Conservation (phyloP, 192 early-diverging fungal genomes). For the Coemansia sp. region DNA sequence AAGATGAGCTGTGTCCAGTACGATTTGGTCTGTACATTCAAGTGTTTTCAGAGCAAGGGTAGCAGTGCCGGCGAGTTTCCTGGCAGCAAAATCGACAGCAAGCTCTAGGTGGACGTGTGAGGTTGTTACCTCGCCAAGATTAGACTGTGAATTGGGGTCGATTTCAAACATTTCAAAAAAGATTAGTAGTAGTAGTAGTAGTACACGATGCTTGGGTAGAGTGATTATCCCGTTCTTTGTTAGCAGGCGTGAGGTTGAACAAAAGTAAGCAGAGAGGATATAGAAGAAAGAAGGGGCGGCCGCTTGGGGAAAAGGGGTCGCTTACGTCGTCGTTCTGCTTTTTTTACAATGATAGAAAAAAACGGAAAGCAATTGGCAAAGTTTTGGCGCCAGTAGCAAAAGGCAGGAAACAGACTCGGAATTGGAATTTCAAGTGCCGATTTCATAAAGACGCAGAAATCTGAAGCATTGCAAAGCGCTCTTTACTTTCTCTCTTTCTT, state of each 20-base stretch:
- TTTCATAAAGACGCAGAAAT: background rate
- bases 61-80: constrained; percentile 68
- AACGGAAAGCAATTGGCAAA: too few relatives aligned
- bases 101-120: constrained; percentile 77
- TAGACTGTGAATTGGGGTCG: constrained; percentile 87
- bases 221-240: too few relatives aligned
- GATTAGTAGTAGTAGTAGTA: background rate
- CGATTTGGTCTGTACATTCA: constrained; percentile 58
- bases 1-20: constrained; percentile 69
- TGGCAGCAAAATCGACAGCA: constrained; percentile 72
- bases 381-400: too few relatives aligned
- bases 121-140: constrained; percentile 73
- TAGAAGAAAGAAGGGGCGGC: too few relatives aligned
- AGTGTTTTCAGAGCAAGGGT: constrained; percentile 62
- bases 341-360: too few relatives aligned
- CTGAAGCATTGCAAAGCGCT: too few relatives aligned
- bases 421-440: background rate
- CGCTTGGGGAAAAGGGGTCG: too few relatives aligned
- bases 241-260: too few relatives aligned
- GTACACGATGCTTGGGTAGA: background rate
- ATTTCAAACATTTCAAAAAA: constrained; percentile 36
- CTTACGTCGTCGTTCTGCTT: too few relatives aligned
- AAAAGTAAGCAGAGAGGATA: too few relatives aligned
- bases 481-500: background rate
- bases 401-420: background rate